Percentiles rank a stretch among this genome's conserved stretches.
Evolutionary conservation across 2,329 filamentous ascomycete genomes (phyloP).

Genomic region (Cladosporium oxysporum): DNA sequence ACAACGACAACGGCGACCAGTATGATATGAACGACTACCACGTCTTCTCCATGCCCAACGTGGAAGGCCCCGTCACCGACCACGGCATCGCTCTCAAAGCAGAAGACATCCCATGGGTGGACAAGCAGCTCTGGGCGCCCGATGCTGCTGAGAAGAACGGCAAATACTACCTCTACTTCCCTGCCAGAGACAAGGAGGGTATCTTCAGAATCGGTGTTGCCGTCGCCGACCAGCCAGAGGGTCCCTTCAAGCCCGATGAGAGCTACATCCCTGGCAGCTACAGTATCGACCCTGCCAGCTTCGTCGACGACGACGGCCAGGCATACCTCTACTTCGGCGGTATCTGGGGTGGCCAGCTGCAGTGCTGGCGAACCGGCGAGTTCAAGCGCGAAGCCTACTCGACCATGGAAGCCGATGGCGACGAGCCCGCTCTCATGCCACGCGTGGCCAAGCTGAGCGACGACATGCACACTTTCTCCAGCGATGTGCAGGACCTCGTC

Average conservation of each 20-base stretch:
- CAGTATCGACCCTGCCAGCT: conserved; percentile 74
- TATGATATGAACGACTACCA: conserved; percentile 86
- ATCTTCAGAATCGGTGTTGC: conserved; percentile 77
- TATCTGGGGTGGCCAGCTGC: conserved; percentile 78
- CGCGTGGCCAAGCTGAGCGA: conserved; percentile 64
- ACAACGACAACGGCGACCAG: conserved; percentile 84
- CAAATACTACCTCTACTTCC: conserved; percentile 77
- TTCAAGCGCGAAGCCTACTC: conserved; percentile 52
- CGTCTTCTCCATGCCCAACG: conserved; percentile 65
- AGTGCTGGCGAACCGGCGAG: conserved; percentile 66
- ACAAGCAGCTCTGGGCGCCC: conserved; percentile 78
- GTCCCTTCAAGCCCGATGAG: conserved; percentile 68
- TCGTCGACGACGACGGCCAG: conserved; percentile 68
- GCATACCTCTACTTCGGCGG: conserved; percentile 76
- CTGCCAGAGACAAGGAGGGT: conserved; percentile 68
- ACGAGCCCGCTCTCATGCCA: conserved; percentile 62
- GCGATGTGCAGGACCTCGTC: conserved; percentile 58
- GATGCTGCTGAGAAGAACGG: conserved; percentile 70
- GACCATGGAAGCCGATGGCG: conserved; percentile 49
- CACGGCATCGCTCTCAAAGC: conserved; percentile 69
- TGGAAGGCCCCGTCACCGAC: conserved; percentile 64
- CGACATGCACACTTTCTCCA: conserved; percentile 66
- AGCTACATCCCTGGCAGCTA: conserved; percentile 68
- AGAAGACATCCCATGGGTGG: conserved; percentile 72
- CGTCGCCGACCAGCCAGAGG: conserved; percentile 62